Evolutionary conservation across 441 rosid species (phyloP).

Genomic region (Dalechampia spathulata): DNA sequence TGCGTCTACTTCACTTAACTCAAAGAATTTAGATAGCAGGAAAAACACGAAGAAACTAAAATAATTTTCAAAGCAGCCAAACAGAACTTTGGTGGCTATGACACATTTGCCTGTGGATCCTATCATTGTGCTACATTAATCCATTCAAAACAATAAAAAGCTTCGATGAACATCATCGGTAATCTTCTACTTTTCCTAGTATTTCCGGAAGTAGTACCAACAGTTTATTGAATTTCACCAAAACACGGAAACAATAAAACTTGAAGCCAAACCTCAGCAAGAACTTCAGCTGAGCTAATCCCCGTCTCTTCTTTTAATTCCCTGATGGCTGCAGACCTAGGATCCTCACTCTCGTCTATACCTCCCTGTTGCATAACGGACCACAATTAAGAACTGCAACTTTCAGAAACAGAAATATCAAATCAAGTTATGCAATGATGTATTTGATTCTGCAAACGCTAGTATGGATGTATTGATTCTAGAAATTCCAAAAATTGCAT

Average conservation of each 20-base stretch:
- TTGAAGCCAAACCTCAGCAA: slow-evolving; percentile 59
- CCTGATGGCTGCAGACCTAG: slow-evolving; percentile 70
- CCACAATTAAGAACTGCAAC: neutral
- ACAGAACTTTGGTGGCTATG: too few relatives aligned
- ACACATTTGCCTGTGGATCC: neutral
- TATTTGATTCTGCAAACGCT: too few relatives aligned
- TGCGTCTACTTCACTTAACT: too few relatives aligned
- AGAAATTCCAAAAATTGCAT: too few relatives aligned
- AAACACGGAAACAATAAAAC: neutral
- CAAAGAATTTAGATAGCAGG: too few relatives aligned
- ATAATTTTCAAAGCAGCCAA: too few relatives aligned
- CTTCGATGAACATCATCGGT: neutral
- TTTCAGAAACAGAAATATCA: neutral
- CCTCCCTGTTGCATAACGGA: slow-evolving; percentile 51
- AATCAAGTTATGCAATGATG: neutral
- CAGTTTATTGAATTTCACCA: neutral
- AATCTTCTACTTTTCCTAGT: neutral
- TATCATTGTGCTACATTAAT: neutral
- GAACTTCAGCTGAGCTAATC: slow-evolving; percentile 62
- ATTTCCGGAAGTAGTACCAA: neutral
- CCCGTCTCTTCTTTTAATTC: slow-evolving; percentile 95
- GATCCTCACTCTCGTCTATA: slow-evolving; percentile 83
- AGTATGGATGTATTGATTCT: too few relatives aligned
- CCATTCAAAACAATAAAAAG: neutral
- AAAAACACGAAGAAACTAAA: too few relatives aligned